Conservation (phyloP, 371 early-diverging fungal species). For the Apophysomyces trapeziformis region DNA sequence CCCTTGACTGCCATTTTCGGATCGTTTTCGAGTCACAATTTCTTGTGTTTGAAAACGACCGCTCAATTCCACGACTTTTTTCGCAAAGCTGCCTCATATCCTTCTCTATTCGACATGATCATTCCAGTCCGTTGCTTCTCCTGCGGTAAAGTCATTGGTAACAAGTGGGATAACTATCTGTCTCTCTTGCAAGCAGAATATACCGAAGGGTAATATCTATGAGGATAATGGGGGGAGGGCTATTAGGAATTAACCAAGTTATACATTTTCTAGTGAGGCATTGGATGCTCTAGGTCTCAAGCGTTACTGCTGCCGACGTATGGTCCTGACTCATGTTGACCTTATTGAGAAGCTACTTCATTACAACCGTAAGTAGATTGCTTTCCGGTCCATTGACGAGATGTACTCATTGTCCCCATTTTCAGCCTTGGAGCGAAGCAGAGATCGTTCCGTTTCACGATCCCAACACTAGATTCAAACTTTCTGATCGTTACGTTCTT, state of each 20-base stretch:
- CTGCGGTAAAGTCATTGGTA: slow-evolving; percentile 98
- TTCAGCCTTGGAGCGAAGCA: slow-evolving; percentile 30
- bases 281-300: slow-evolving; percentile 93
- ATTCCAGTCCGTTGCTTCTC: slow-evolving; percentile 98
- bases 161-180: slow-evolving; percentile 97
- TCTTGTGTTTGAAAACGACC: too few species aligned
- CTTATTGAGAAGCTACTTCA: slow-evolving; percentile 98
- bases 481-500: too few species aligned
- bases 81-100: too few species aligned
- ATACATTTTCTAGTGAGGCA: slow-evolving; percentile 71
- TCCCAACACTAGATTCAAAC: too few species aligned
- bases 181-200: slow-evolving; percentile 78
- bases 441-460: slow-evolving; percentile 9
- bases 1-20: too few species aligned
- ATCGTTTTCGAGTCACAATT: too few species aligned
- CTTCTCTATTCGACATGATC: slow-evolving; percentile 68
- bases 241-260: neutral
- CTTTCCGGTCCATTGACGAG: neutral
- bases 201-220: slow-evolving; percentile 72
- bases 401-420: neutral
- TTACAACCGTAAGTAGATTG: slow-evolving; percentile 79
- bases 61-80: too few species aligned
- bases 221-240: neutral
- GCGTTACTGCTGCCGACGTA: slow-evolving; percentile 99
- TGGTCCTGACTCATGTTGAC: slow-evolving; percentile 99